phyloP scores from a whole-genome alignment of 2,329 filamentous ascomycete genomes.

The Lasiodiplodia sp. region DNA sequence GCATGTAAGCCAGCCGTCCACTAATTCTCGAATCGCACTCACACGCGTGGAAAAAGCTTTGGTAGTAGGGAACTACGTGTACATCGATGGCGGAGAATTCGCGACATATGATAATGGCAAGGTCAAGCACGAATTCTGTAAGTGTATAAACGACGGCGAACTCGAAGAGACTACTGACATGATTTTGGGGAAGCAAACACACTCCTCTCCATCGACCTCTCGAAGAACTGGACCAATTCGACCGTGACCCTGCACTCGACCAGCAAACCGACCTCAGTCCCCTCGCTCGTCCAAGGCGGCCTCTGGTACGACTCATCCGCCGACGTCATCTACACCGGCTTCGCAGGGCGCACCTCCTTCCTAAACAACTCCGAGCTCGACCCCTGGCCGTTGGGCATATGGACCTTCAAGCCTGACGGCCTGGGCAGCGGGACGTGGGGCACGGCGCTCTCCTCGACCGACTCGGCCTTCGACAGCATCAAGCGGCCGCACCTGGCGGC shows the following conservation, averaged over 20 bases:
- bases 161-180: background rate
- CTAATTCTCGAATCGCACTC: background rate
- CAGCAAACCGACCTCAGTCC: slow-evolving; percentile 28
- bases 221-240: slow-evolving; percentile 30
- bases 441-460: slow-evolving; percentile 3
- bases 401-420: slow-evolving; percentile 30
- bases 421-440: slow-evolving; percentile 28
- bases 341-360: slow-evolving; percentile 27
- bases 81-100: slow-evolving; percentile 32
- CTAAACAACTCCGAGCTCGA: slow-evolving; percentile 2
- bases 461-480: slow-evolving; percentile 18
- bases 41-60: background rate
- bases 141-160: background rate
- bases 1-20: slow-evolving; percentile 1
- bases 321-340: slow-evolving; percentile 27
- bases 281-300: slow-evolving; percentile 26
- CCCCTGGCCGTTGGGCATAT: slow-evolving; percentile 24
- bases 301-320: slow-evolving; percentile 27
- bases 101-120: slow-evolving; percentile 12
- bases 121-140: slow-evolving; percentile 20
- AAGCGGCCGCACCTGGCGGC: slow-evolving; percentile 26
- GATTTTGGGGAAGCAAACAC: slow-evolving; percentile 4
- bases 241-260: slow-evolving; percentile 26
- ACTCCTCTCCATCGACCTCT: slow-evolving; percentile 31
- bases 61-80: slow-evolving; percentile 22